Evolutionary conservation across 495 filamentous ascomycete species (phyloP).

Genomic region (Lasiosphaeris hirsuta): DNA sequence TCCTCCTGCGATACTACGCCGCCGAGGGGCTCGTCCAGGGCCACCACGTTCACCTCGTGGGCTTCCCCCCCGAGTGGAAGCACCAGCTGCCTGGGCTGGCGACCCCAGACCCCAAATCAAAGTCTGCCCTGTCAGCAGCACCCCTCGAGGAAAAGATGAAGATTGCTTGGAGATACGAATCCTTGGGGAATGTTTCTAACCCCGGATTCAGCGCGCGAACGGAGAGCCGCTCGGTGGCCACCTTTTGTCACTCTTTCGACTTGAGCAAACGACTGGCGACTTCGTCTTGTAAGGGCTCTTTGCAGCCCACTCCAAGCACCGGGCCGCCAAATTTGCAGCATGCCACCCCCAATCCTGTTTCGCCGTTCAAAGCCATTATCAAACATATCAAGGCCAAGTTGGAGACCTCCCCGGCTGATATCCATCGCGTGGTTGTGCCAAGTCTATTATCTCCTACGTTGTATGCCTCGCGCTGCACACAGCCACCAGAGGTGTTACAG

Average conservation of each 20-base stretch:
- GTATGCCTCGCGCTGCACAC: conserved; percentile 64
- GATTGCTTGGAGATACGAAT: conserved; percentile 97
- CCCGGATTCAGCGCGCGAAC: conserved; percentile 56
- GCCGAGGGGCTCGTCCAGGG: conserved; percentile 92
- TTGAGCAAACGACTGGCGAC: conserved; percentile 76
- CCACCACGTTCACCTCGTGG: conserved; percentile 81
- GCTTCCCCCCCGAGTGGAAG: conserved; percentile 73
- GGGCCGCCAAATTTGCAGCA: conserved; percentile 20
- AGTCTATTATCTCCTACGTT: conserved; percentile 77
- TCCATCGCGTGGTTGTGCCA: conserved; percentile 84
- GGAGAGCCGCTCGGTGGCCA: conserved; percentile 22
- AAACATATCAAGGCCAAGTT: conserved; percentile 57
- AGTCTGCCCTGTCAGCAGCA: conserved; percentile 34
- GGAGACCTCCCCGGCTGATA: conserved; percentile 50
- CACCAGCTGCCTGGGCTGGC: conserved; percentile 76
- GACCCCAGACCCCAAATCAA: conserved; percentile 41
- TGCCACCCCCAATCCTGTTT: conserved; percentile 21
- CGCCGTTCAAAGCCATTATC: conserved; percentile 65
- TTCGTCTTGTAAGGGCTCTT: conserved; percentile 42
- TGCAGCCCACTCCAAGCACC: conserved; percentile 46
- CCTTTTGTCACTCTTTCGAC: conserved; percentile 88
- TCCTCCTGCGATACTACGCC: conserved; percentile 82
- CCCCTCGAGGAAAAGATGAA: conserved; percentile 78
- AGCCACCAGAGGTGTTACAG: conserved; percentile 69
- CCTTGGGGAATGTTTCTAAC: conserved; percentile 58